These are phyloP conservation scores for Debaryomycetaceae sp. DNA, from an alignment of 1,139 yeast genomes.

Conservation along the genomic window DNA sequence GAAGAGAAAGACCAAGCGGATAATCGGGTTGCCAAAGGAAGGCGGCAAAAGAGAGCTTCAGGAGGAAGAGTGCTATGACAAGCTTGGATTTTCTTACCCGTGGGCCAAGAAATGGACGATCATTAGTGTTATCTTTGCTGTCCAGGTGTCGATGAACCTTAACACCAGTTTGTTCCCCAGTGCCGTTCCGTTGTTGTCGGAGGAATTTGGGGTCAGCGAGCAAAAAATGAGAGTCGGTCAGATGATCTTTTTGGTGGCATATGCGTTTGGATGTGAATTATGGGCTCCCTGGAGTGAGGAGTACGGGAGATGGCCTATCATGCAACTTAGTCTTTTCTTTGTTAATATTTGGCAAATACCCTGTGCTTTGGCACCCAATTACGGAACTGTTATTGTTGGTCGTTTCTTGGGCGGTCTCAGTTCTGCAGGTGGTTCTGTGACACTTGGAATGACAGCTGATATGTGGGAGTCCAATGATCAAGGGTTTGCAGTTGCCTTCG, in stretches of 20 bases:
- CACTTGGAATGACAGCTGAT: constrained; percentile 39
- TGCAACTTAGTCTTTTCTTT: constrained; percentile 29
- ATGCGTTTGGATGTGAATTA: constrained; percentile 37
- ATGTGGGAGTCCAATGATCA: constrained; percentile 36
- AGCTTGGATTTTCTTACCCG: constrained; percentile 27
- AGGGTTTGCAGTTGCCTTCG: constrained; percentile 34
- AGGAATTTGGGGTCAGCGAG: constrained; percentile 22
- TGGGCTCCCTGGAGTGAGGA: constrained; percentile 44
- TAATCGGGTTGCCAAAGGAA: constrained; percentile 4
- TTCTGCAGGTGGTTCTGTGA: constrained; percentile 38
- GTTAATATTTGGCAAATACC: constrained; percentile 36
- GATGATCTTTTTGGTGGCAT: constrained; percentile 31
- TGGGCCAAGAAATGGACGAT: constrained; percentile 30
- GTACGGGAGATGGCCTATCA: constrained; percentile 33
- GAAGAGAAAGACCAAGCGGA: constrained; percentile 1
- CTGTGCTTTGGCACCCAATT: constrained; percentile 31
- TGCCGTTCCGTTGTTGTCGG: constrained; percentile 22
- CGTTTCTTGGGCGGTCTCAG: constrained; percentile 27
- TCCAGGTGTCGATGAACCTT: constrained; percentile 38
- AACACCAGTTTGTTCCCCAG: constrained; percentile 32
- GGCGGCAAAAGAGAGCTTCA: constrained; percentile 24
- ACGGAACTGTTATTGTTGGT: constrained; percentile 25
- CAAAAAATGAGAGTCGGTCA: constrained; percentile 31
- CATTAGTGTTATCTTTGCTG: constrained; percentile 27
- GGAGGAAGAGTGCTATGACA: constrained; percentile 31